phyloP scores from a whole-genome alignment of 257 asterid species.

The Petunia axillaris region DNA sequence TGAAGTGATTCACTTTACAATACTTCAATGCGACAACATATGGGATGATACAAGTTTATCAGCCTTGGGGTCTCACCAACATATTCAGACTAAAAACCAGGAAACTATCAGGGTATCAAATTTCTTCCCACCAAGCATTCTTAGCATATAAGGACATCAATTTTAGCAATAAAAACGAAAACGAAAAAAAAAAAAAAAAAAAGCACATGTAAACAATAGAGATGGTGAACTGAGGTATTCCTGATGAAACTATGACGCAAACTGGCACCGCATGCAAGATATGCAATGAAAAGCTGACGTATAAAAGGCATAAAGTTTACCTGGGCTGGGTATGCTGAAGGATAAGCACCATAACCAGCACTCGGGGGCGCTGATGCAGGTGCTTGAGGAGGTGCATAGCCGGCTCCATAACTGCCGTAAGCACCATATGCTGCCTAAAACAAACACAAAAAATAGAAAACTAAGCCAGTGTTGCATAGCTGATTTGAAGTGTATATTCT shows the following conservation, averaged over 20 bases:
- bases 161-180: background rate
- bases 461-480: background rate
- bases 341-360: conserved; percentile 85
- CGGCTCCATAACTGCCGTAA: conserved; percentile 67
- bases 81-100: background rate
- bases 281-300: background rate
- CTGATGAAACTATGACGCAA: background rate
- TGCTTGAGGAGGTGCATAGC: conserved; percentile 67
- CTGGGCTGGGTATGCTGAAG: conserved; percentile 80
- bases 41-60: background rate
- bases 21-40: conserved; percentile 6
- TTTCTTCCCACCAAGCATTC: background rate
- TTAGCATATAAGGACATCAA: conserved; percentile 8
- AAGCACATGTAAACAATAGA: conserved; percentile 12
- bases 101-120: background rate
- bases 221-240: background rate
- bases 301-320: conserved; percentile 36
- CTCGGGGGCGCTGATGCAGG: conserved; percentile 77
- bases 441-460: background rate
- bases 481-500: conserved; percentile 8
- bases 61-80: background rate
- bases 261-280: background rate
- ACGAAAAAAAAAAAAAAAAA: background rate
- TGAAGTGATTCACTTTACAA: background rate
- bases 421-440: conserved; percentile 71